Conservation (phyloP, 805 yeast genomes). For the Barnettozyma wickerhamii region DNA sequence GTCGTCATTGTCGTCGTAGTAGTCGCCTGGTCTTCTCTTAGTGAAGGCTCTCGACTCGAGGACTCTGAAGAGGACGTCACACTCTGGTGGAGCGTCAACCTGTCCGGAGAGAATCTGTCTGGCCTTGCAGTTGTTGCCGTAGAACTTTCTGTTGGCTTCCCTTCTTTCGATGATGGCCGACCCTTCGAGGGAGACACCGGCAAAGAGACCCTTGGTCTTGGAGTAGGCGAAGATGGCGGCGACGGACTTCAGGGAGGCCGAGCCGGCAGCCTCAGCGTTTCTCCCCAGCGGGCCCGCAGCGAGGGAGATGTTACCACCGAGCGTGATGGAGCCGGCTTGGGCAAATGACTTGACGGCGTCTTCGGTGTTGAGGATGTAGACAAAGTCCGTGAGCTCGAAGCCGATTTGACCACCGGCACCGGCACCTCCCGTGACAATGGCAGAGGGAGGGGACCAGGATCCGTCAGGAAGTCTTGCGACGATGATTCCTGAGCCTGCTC, state of each 20-base stretch:
- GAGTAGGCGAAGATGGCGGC: constrained; percentile 93
- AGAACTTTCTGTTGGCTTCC: constrained; percentile 93
- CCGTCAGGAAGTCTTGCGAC: constrained; percentile 95
- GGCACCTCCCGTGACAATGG: constrained; percentile 94
- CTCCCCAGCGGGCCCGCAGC: constrained; percentile 98
- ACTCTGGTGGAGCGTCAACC: constrained; percentile 90
- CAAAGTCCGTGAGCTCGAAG: constrained; percentile 93
- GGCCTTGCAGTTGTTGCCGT: constrained; percentile 88
- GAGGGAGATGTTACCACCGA: constrained; percentile 91
- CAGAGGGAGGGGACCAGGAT: constrained; percentile 96
- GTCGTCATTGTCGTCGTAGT: constrained; percentile 51
- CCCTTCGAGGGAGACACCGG: constrained; percentile 96
- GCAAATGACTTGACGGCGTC: constrained; percentile 93
- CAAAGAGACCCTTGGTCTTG: constrained; percentile 93
- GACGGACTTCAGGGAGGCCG: constrained; percentile 81
- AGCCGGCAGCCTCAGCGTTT: constrained; percentile 95
- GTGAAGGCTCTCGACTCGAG: constrained; percentile 82
- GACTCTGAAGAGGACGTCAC: constrained; percentile 81
- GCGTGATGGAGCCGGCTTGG: constrained; percentile 87
- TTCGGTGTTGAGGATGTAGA: constrained; percentile 79
- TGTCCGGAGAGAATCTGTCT: constrained; percentile 77
- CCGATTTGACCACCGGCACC: constrained; percentile 99
- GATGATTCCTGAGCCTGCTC: constrained; percentile 96
- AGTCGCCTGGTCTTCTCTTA: constrained; percentile 41
- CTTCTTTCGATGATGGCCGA: constrained; percentile 95